Conservation (phyloP, 1,139 yeast genomes). For the Diutina rugosa region DNA sequence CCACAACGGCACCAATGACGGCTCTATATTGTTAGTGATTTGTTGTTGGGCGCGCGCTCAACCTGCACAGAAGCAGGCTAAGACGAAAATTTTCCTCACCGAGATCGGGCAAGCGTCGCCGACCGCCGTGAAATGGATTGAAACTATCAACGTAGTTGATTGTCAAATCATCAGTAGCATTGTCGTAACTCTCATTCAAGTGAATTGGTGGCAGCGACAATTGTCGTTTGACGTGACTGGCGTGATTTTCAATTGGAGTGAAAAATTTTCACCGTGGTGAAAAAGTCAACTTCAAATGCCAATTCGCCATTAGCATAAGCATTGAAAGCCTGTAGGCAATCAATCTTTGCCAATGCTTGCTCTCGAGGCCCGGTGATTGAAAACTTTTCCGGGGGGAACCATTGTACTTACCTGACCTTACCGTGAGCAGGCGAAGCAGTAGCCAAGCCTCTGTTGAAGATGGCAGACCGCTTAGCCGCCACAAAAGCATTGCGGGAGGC, state of each 20-base stretch:
- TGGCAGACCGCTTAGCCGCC: conserved; percentile 76
- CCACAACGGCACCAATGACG: conserved; percentile 99
- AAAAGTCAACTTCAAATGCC: neutral
- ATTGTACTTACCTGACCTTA: conserved; percentile 70
- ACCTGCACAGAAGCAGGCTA: neutral
- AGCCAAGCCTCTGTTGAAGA: conserved; percentile 76
- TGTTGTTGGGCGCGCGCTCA: neutral
- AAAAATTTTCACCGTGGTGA: neutral
- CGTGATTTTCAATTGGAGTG: neutral
- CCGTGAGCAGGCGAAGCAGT: conserved; percentile 77
- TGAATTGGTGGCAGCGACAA: neutral
- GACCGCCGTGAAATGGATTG: neutral
- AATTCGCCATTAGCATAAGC: neutral
- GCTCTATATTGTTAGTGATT: conserved; percentile 47
- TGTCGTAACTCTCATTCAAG: neutral
- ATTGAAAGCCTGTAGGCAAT: neutral
- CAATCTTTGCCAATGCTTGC: neutral
- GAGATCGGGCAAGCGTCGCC: neutral
- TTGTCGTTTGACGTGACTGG: neutral
- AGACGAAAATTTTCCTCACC: neutral
- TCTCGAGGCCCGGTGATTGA: neutral
- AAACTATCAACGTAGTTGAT: neutral
- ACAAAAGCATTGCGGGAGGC: conserved; percentile 82
- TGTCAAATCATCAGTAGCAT: neutral
- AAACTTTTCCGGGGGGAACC: neutral